phyloP scores from a whole-genome alignment of 345 rosid genomes.

The Stellera chamaejasme region DNA sequence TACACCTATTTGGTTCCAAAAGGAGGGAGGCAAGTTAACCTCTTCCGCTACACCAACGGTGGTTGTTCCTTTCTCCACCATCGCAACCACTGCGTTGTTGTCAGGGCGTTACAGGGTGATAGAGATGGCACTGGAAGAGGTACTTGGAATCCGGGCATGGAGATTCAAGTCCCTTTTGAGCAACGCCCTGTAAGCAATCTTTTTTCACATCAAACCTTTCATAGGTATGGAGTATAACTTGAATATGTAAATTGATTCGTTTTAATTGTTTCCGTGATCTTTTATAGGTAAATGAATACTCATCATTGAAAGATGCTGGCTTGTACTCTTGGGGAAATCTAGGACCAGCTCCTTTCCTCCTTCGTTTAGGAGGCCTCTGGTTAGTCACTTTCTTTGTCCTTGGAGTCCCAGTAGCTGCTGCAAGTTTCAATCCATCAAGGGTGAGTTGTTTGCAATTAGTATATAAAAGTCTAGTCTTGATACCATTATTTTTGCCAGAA shows the following conservation, averaged over 20 bases:
- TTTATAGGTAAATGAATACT: conserved; percentile 81
- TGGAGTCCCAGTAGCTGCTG: conserved; percentile 88
- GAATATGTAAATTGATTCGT: no score
- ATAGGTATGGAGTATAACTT: no score
- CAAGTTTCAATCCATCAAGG: conserved; percentile 92
- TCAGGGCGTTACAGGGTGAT: conserved; percentile 64
- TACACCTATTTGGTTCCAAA: conserved; percentile 39
- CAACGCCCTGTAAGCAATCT: conserved; percentile 69
- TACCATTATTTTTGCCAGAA: no score
- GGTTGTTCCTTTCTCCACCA: conserved; percentile 29
- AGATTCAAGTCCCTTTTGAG: conserved; percentile 81
- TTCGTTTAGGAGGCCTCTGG: conserved; percentile 92
- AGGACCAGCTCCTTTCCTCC: conserved; percentile 48
- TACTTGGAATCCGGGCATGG: conserved; percentile 86
- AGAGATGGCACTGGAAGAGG: conserved; percentile 31
- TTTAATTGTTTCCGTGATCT: neutral
- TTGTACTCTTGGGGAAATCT: conserved; percentile 92
- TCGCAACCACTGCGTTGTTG: conserved; percentile 18
- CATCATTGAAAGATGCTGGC: conserved; percentile 67
- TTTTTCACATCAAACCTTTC: neutral
- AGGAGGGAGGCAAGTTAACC: conserved; percentile 25
- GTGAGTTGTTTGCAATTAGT: conserved; percentile 22
- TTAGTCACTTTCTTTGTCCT: conserved; percentile 65
- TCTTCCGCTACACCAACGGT: conserved; percentile 37
- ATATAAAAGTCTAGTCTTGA: no score